A percentile compares a stretch with the other conserved stretches of the same genome.
These are phyloP conservation scores for Ceratocystis harringtonii DNA, from an alignment of 2,329 filamentous ascomycete genomes.

Conservation along the genomic window DNA sequence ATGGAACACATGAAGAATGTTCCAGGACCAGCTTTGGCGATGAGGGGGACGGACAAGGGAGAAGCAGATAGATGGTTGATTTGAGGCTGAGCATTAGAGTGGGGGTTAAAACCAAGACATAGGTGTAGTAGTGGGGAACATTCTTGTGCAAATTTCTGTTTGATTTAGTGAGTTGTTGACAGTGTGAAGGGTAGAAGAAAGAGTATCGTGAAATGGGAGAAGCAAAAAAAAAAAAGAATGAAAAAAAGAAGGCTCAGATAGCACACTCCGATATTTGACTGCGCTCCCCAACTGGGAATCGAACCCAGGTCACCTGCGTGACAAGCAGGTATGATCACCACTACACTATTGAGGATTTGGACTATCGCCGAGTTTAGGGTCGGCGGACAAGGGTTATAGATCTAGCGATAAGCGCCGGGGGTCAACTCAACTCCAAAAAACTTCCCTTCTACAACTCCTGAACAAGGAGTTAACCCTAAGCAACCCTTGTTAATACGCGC, in stretches of 20 bases:
- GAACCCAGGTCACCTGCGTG: conserved; percentile 5
- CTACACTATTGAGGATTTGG: background rate
- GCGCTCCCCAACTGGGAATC: background rate
- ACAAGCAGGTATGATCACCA: conserved; percentile 8
- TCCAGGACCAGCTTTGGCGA: background rate
- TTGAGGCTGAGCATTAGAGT: background rate
- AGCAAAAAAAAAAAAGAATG: background rate
- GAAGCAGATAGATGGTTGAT: background rate
- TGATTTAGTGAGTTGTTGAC: background rate
- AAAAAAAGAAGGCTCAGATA: background rate
- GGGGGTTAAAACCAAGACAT: background rate
- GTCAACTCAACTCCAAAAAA: no score
- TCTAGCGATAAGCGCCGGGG: background rate
- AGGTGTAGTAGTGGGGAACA: background rate
- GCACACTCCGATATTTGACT: no score
- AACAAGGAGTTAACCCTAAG: no score
- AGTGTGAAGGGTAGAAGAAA: background rate
- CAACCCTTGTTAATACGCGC: no score
- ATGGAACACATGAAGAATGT: background rate
- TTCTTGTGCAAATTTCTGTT: background rate
- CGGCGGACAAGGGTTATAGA: background rate
- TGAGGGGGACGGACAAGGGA: background rate
- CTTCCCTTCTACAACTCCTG: no score
- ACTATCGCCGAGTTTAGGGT: background rate
- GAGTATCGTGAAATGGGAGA: background rate